phyloP scores from a whole-genome alignment of 2,329 filamentous ascomycete genomes.

The Magnaporthales sp. region DNA sequence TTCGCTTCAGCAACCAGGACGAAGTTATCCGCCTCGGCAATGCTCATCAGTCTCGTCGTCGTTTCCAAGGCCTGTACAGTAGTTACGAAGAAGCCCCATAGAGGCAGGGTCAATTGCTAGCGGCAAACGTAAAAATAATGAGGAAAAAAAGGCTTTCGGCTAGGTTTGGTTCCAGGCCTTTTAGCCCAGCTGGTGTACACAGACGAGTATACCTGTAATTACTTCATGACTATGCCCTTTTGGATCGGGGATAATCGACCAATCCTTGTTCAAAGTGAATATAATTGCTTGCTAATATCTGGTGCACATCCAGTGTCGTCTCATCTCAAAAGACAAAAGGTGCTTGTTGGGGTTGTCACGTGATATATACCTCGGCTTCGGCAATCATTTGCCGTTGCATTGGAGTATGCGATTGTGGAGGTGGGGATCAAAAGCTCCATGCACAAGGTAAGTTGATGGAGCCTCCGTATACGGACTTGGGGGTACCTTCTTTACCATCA shows the following conservation, averaged over 20 bases:
- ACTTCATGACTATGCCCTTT: too few relatives aligned
- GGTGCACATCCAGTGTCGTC: not conserved
- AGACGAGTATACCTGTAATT: not conserved
- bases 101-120: too few relatives aligned
- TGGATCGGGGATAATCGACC: too few relatives aligned
- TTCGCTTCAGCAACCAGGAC: not conserved
- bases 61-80: not conserved
- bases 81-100: not conserved
- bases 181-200: not conserved
- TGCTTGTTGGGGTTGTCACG: not conserved
- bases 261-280: too few relatives aligned
- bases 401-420: too few relatives aligned
- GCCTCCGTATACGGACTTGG: too few relatives aligned
- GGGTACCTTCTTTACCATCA: too few relatives aligned
- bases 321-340: not conserved
- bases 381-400: not conserved
- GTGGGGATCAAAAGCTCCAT: not conserved
- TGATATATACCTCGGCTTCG: not conserved
- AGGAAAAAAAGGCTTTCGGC: too few relatives aligned
- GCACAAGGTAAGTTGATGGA: too few relatives aligned
- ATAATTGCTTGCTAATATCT: too few relatives aligned
- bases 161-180: not conserved
- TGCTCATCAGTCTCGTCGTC: not conserved
- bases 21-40: not conserved
- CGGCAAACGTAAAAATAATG: too few relatives aligned